phyloP scores from a whole-genome alignment of 108 stramenopile genomes.

The Epithemia pelagica region DNA sequence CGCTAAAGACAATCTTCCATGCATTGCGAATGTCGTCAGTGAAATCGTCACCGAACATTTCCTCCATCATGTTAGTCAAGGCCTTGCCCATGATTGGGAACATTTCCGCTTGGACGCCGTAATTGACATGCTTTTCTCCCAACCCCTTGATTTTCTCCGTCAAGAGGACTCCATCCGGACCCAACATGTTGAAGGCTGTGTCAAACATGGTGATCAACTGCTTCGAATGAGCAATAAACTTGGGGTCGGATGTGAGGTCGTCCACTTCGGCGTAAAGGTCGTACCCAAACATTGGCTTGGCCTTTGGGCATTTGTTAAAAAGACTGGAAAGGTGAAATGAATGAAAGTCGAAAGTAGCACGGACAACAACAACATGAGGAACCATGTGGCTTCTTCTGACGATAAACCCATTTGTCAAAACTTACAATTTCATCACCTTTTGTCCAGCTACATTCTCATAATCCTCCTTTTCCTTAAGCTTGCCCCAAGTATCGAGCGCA shows the following conservation, averaged over 20 bases:
- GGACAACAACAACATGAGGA: background rate
- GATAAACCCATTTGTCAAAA: background rate
- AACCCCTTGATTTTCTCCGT: conserved; percentile 28
- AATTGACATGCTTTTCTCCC: conserved; percentile 32
- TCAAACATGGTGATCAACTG: conserved; percentile 28
- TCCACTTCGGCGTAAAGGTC: background rate
- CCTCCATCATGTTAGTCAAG: conserved; percentile 24
- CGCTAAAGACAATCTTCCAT: conserved; percentile 30
- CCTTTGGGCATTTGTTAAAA: background rate
- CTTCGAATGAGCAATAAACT: conserved; percentile 11
- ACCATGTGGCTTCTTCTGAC: too few species aligned
- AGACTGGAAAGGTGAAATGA: too few species aligned
- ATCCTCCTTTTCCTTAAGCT: background rate
- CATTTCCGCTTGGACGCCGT: conserved; percentile 36
- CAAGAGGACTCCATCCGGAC: conserved; percentile 26
- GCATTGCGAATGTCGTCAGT: conserved; percentile 17
- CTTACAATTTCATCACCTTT: background rate
- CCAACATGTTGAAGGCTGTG: conserved; percentile 23
- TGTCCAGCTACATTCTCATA: background rate
- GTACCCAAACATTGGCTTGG: background rate
- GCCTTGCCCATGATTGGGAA: conserved; percentile 38
- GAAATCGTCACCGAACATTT: conserved; percentile 30
- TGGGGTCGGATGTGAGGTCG: background rate
- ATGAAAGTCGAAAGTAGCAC: too few species aligned
- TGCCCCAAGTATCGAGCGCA: background rate